Conservation (phyloP, 1,139 yeast species). For the Lodderomyces beijingensis region DNA sequence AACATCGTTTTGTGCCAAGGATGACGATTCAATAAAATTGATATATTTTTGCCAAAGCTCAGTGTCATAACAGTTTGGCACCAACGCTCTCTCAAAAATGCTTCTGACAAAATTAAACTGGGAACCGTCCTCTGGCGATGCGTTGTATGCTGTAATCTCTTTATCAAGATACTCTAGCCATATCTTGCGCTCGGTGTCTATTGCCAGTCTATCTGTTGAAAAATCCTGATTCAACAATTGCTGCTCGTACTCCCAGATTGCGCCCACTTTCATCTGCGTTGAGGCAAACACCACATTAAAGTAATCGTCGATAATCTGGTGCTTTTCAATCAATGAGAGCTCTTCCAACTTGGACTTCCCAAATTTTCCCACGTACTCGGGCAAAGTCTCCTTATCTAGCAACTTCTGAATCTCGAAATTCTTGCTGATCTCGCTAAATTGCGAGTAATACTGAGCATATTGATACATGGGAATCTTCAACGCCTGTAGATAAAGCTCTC, state of each 20-base stretch:
- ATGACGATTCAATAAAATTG: slow-evolving; percentile 27
- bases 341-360: slow-evolving; percentile 20
- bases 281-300: slow-evolving; percentile 36
- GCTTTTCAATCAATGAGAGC: slow-evolving; percentile 26
- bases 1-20: too few relatives aligned
- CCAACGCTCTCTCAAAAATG: slow-evolving; percentile 57
- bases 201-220: slow-evolving; percentile 22
- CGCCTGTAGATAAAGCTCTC: slow-evolving; percentile 38
- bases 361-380: slow-evolving; percentile 20
- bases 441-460: slow-evolving; percentile 59
- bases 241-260: slow-evolving; percentile 61
- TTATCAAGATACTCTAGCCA: slow-evolving; percentile 54
- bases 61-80: slow-evolving; percentile 52
- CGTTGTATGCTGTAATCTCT: slow-evolving; percentile 24
- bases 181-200: slow-evolving; percentile 31
- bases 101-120: slow-evolving; percentile 17
- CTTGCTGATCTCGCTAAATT: slow-evolving; percentile 41
- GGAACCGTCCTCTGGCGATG: neutral
- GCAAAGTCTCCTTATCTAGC: slow-evolving; percentile 19
- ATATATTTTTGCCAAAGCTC: slow-evolving; percentile 57
- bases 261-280: slow-evolving; percentile 50
- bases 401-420: slow-evolving; percentile 30
- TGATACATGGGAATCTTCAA: slow-evolving; percentile 61
- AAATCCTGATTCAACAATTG: slow-evolving; percentile 43
- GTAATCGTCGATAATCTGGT: slow-evolving; percentile 39